These are phyloP conservation scores for Oenanthe sinensis DNA, from an alignment of 129 eudicot species.

Conservation along the genomic window DNA sequence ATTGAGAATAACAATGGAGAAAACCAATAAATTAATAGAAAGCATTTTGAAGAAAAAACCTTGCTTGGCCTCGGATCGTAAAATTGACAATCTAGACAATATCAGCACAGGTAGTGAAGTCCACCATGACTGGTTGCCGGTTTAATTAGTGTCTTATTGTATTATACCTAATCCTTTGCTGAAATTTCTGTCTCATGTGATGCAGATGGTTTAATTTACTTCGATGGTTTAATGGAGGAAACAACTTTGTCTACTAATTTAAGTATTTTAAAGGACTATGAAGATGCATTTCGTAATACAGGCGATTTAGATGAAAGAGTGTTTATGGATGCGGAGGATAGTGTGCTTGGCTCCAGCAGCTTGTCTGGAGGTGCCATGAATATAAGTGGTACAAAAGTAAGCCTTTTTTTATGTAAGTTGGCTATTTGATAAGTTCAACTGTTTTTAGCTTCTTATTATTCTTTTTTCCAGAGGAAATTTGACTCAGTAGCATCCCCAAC, in stretches of 20 bases:
- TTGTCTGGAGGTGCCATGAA: slow-evolving; percentile 69
- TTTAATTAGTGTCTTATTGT: neutral
- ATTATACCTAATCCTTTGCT: neutral
- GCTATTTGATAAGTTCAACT: neutral
- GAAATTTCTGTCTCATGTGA: neutral
- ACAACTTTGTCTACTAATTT: slow-evolving; percentile 50
- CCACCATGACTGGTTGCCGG: neutral
- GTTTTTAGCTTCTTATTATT: neutral
- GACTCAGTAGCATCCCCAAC: slow-evolving; percentile 74
- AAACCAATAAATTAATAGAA: slow-evolving; percentile 52
- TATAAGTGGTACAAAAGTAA: slow-evolving; percentile 64
- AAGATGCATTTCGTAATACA: slow-evolving; percentile 40
- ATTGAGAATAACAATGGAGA: slow-evolving; percentile 55
- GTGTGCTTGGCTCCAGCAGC: slow-evolving; percentile 82
- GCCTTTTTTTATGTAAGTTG: neutral
- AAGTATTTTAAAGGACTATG: slow-evolving; percentile 52
- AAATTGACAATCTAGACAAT: slow-evolving; percentile 38
- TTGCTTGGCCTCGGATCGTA: slow-evolving; percentile 57
- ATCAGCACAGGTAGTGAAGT: slow-evolving; percentile 44
- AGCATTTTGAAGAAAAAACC: slow-evolving; percentile 55
- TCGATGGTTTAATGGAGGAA: slow-evolving; percentile 63
- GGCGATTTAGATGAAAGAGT: slow-evolving; percentile 83
- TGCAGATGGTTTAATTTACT: slow-evolving; percentile 74
- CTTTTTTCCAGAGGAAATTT: slow-evolving; percentile 47
- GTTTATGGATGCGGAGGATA: slow-evolving; percentile 74